These are phyloP conservation scores for Chrysanthemum lavandulifolium DNA, from an alignment of 129 eudicot species.

Conservation along the genomic window DNA sequence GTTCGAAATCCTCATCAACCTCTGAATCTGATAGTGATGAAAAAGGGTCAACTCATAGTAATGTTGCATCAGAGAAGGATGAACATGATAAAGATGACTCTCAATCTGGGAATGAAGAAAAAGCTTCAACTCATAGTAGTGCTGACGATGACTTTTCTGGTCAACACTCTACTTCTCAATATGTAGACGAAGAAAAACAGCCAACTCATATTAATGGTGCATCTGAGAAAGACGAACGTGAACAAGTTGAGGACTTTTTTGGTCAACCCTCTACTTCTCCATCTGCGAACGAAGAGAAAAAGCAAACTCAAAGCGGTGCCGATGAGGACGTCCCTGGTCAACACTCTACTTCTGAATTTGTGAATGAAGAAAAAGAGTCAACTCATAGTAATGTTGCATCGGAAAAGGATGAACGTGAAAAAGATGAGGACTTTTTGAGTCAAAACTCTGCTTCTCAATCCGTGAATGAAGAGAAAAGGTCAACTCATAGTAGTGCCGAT, in stretches of 20 bases:
- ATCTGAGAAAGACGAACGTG: conserved; percentile 15
- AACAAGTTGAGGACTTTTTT: neutral
- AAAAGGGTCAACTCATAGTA: conserved; percentile 15
- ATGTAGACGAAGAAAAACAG: neutral
- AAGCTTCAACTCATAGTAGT: conserved; percentile 11
- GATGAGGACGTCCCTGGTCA: neutral
- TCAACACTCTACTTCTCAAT: neutral
- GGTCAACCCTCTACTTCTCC: neutral
- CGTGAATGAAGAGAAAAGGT: neutral
- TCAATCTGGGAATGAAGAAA: conserved; percentile 14
- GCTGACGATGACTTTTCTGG: conserved; percentile 11
- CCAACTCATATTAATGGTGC: neutral
- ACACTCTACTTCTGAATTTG: neutral
- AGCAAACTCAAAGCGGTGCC: neutral
- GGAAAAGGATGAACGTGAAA: conserved; percentile 10
- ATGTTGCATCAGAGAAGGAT: conserved; percentile 10
- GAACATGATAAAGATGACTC: conserved; percentile 13
- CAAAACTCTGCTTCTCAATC: conserved; percentile 16
- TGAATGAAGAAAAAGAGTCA: neutral
- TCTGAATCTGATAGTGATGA: conserved; percentile 24
- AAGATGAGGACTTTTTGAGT: neutral
- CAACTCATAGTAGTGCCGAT: conserved; percentile 2
- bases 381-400: neutral
- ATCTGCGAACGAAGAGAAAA: neutral
- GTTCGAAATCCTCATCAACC: conserved; percentile 25